Evolutionary conservation across 1,284 basidiomycete genomes (phyloP), one percentile per base, ranked within the genome.

Genomic region (Fomitopsis palustris): DNA sequence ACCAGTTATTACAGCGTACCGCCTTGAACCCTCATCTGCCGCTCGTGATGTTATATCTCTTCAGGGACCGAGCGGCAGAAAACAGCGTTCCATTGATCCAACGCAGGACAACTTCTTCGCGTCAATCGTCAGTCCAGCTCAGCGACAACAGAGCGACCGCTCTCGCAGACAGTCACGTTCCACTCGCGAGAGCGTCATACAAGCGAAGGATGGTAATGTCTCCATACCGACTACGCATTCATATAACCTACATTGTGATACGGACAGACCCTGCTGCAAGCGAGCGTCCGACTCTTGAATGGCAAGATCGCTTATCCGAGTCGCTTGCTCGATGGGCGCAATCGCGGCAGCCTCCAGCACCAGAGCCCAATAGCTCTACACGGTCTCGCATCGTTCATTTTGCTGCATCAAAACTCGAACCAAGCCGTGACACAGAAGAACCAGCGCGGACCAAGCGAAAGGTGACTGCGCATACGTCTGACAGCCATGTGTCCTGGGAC

Each of bases 141-240:
- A n/a, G 64, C 84, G 81, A 60, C 83, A 83, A 64, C 70, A 72
- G 74, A 82, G 51, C 80, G 85, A 53, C 56, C 81, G 88, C 54
- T 83, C 86, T 14, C 80, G 85, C 41, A 77, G 88, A 47, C 88
- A 91, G 68, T 91, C 89, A 0, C 77, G 88, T 59, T 78, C 88
- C 53, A 87, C 87, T 8, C 81, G 88, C 55, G 88, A 91, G 71
- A 86, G 86, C 58, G 88, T 91, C 29, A 91, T 87, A 33, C 85
- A 84, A 12, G n/a, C 17, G 49, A 52, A 29, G 19, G 78, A 82
- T 81, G 82, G 88, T 83, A 59, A 67, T 61, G 23, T 55, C 42
- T 25, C 39, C 25, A 9, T 17, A 17, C 27, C 35, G 19, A 1
- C n/a, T 8, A 2, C 17, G 23, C 7, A 27, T 47, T 27, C 29